Percentiles rank a stretch among this genome's conserved stretches.
These are phyloP conservation scores for Kluyveromyces starmeri DNA, from an alignment of 805 yeast genomes.

Conservation along the genomic window DNA sequence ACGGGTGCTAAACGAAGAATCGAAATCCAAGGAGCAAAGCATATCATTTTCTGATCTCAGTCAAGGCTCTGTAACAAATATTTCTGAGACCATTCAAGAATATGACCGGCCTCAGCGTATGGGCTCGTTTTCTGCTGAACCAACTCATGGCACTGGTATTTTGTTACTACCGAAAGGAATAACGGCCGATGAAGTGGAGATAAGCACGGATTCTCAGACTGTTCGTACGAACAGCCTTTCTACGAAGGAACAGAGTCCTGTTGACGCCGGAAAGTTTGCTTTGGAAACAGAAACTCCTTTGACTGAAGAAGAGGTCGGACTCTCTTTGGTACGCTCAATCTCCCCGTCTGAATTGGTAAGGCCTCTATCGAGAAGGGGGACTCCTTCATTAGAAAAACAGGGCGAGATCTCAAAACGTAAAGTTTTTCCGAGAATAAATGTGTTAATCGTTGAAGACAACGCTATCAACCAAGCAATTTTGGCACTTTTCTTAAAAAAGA, in stretches of 20 bases:
- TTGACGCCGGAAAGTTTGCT: background rate
- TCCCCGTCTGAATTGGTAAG: constrained; percentile 2
- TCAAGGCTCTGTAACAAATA: constrained; percentile 9
- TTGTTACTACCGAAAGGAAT: constrained; percentile 23
- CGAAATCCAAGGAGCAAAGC: background rate
- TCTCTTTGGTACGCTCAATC: constrained; percentile 9
- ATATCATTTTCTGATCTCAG: background rate
- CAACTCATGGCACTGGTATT: constrained; percentile 20
- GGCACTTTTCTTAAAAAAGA: constrained; percentile 78
- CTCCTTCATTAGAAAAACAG: constrained; percentile 6
- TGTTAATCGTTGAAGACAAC: constrained; percentile 92
- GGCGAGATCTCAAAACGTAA: constrained; percentile 32
- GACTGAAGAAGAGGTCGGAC: constrained; percentile 22
- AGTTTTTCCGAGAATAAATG: constrained; percentile 82
- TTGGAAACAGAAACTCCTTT: constrained; percentile 11
- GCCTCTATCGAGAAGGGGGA: constrained; percentile 11
- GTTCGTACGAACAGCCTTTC: background rate
- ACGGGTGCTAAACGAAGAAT: background rate
- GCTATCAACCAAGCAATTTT: constrained; percentile 87
- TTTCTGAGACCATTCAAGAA: constrained; percentile 9
- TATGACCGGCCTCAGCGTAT: constrained; percentile 8
- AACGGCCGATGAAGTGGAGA: constrained; percentile 12
- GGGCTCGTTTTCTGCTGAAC: constrained; percentile 7
- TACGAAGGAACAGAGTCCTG: background rate
- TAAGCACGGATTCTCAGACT: constrained; percentile 1